Base-by-base conservation (phyloP, 768 basidiomycete species). In the Coprinopsis sp. region DNA sequence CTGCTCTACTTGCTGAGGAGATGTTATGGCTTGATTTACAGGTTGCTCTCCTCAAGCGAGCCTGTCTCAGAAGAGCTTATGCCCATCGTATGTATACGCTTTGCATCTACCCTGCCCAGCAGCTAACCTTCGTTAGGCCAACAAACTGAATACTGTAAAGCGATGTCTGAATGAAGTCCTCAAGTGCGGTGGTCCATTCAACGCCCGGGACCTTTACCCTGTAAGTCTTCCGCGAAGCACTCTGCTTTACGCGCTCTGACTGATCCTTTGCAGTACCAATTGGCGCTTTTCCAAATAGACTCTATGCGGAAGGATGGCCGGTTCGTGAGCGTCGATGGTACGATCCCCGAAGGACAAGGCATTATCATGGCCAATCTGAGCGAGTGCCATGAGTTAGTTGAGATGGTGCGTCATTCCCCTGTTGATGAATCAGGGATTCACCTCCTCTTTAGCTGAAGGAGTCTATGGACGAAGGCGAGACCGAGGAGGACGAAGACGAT, bases 41-140 rank as follows among this genome's bases (percentile, higher is more conserved):
- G 87, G 23, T 66, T 99, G 39, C 78, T 99, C 51, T 93, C 92
- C 21, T 92, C 92, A 16, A 91, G 89, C 52, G 95, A 97, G 67
- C 96, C 96, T 0, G 93, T 99, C 2, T 95, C 92, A 0, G 96
- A 99, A 65, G 96, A 98, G 64, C 70, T 99, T 13, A 98, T 97
- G 89, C 94, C 94, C 4, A 79, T 96, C 30, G 94, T 94, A 64
- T 31, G 59, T 28, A 18, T 33, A 22, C 14, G 13, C n/a, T 27
- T n/a, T 22, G 11, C 37, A 28, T 19, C 31, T 10, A 19, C 25
- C 34, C 21, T 22, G 6, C 21, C 10, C 12, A 14, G 25, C 37
- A 22, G 19, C 12, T 50, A 22, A 33, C 36, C 12, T 30, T 39
- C 41, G 40, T 1, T 52, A 95, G 93, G 92, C 94, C 5, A 97